Conservation (phyloP, 2,329 filamentous ascomycete species). For the Myotisia sp. region DNA sequence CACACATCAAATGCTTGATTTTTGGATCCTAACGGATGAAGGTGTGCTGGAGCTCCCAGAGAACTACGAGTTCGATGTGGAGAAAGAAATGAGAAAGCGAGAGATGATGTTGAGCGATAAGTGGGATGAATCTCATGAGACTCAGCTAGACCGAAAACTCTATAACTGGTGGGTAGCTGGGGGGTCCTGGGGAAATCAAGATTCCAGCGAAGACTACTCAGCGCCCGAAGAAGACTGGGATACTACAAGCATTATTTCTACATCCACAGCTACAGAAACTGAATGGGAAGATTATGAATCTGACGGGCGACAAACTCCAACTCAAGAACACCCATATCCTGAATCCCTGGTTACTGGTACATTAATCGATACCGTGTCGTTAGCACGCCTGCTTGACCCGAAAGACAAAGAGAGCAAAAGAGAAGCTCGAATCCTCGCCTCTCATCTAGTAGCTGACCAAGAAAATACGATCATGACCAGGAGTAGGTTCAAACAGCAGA, state of each 20-base stretch:
- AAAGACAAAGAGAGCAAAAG: conserved; percentile 61
- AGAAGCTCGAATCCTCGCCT: conserved; percentile 66
- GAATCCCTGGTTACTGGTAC: too few relatives aligned
- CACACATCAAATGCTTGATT: conserved; percentile 28
- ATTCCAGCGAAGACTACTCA: conserved; percentile 65
- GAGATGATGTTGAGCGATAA: conserved; percentile 32
- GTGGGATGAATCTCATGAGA: conserved; percentile 41
- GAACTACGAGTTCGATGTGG: conserved; percentile 60
- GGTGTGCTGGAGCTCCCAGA: conserved; percentile 43
- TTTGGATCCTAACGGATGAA: conserved; percentile 40
- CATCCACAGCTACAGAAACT: conserved; percentile 37
- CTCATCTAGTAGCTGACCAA: conserved; percentile 51
- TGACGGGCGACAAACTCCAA: conserved; percentile 55
- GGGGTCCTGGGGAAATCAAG: conserved; percentile 71
- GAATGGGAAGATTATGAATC: conserved; percentile 36
- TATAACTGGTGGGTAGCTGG: conserved; percentile 76
- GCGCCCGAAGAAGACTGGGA: conserved; percentile 51
- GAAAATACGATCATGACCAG: conserved; percentile 60
- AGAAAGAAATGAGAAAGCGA: conserved; percentile 57
- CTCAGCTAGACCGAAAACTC: conserved; percentile 55
- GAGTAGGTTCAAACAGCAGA: conserved; percentile 54
- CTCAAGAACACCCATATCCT: conserved; percentile 45
- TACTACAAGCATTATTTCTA: conserved; percentile 65
- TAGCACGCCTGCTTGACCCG: conserved; percentile 72
- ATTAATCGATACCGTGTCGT: conserved; percentile 50